A percentile compares a stretch with the other conserved stretches of the same genome.
phyloP scores from a whole-genome alignment of 2,329 filamentous ascomycete species.

The Parafenestella ontariensis region DNA sequence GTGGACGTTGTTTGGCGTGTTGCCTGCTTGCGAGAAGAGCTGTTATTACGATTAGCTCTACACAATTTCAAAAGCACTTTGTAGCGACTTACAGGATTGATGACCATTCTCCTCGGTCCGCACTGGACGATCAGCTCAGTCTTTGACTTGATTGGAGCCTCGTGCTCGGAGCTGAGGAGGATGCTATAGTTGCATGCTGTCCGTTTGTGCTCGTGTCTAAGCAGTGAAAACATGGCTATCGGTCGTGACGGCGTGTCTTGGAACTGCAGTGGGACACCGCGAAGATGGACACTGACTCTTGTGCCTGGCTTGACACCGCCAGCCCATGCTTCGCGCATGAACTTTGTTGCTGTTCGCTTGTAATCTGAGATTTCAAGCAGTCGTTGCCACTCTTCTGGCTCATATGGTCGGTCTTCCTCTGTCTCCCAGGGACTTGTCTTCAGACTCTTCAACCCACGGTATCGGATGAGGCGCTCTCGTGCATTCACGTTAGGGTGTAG shows the following conservation, averaged over 20 bases:
- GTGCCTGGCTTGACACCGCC: conserved; percentile 87
- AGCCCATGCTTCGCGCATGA: conserved; percentile 81
- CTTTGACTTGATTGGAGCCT: conserved; percentile 84
- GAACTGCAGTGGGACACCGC: conserved; percentile 62
- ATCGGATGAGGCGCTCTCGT: conserved; percentile 82
- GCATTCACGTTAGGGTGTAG: conserved; percentile 86
- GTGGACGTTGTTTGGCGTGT: conserved; percentile 94
- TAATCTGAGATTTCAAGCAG: conserved; percentile 90
- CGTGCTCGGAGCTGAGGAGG: conserved; percentile 78
- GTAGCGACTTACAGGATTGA: conserved; percentile 68
- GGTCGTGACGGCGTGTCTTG: conserved; percentile 65
- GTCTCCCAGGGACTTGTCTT: conserved; percentile 88
- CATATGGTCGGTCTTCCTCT: conserved; percentile 82
- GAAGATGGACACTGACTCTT: conserved; percentile 79
- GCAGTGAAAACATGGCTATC: conserved; percentile 80
- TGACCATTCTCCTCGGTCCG: conserved; percentile 82
- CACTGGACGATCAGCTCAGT: conserved; percentile 91
- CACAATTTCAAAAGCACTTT: not conserved
- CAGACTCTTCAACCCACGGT: conserved; percentile 90
- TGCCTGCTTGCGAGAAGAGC: conserved; percentile 86
- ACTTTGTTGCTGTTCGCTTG: conserved; percentile 78
- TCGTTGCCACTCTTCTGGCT: conserved; percentile 88
- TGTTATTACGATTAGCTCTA: conserved; percentile 9
- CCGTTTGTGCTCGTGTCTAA: conserved; percentile 94
- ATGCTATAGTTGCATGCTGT: conserved; percentile 86